Base-by-base conservation (phyloP, 495 filamentous ascomycete species). In the Aspergillus hancockii region DNA sequence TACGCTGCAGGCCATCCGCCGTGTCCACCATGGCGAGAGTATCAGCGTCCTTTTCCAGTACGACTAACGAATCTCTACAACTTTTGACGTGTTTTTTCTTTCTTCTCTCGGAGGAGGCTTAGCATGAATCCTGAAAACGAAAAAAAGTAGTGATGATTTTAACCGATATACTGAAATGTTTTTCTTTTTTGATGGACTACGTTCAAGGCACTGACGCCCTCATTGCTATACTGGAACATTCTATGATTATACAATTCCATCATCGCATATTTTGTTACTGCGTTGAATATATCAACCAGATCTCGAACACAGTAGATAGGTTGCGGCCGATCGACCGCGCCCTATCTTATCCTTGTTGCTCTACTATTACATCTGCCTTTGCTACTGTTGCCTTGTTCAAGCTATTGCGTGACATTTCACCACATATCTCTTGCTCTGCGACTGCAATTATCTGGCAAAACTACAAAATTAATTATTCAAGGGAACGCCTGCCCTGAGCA, bases 31-130 rank as follows among this genome's bases (percentile, higher is more conserved):
- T 76, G 94, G 94, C 57, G 94, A 98, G 78, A 96, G 92, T 65
- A 97, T 98, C 75, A 97, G 92, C 72, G 91, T 94, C 54, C 84
- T 98, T 54, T 97, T 98, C 75, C 91, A 94, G 77, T 91, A 94
- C 65, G 90, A 95, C 56, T 83, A 73, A 79, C 59, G 49, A 46
- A 54, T 25, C 7, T 45, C 49, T 58, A 55, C 12, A 23, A 46
- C n/a, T n/a, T 56, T 34, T 12, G 54, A 51, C 43, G 30, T 59
- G 45, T 55, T 54, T 56, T 40, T 21, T 38, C 50, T 25, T 64
- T 58, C 60, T 47, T 58, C 43, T 52, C 18, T 8, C 36, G 47
- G 57, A 61, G 22, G 58, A 60, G 16, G 13, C 41, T 49, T 52
- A 8, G 41, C 49, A 52, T 56, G 59, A 57, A 25, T 45, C 18